Percentiles rank a stretch among this genome's conserved stretches.
These are phyloP conservation scores for Xylariaceae sp. DNA, from an alignment of 2,329 filamentous ascomycete species.

Conservation along the genomic window DNA sequence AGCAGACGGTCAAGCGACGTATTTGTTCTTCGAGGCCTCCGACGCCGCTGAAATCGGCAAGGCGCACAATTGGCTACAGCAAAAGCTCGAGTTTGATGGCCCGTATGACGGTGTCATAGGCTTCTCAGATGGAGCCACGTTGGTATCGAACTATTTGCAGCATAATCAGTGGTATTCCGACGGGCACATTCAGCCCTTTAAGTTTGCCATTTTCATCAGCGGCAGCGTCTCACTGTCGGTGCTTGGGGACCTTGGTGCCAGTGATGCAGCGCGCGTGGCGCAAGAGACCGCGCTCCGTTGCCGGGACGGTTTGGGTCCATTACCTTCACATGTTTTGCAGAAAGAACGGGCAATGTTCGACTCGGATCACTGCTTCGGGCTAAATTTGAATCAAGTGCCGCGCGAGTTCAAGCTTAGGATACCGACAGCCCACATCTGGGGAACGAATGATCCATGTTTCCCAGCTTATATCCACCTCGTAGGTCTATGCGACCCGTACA, in stretches of 20 bases:
- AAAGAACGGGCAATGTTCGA: constrained; percentile 28
- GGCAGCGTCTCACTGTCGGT: constrained; percentile 34
- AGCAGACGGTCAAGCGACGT: constrained; percentile 6
- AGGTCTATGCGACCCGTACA: constrained; percentile 32
- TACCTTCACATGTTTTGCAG: constrained; percentile 17
- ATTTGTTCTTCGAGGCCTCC: constrained; percentile 22
- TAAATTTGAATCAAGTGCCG: constrained; percentile 31
- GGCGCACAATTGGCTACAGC: constrained; percentile 36
- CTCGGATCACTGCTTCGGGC: constrained; percentile 33
- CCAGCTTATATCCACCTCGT: constrained; percentile 29
- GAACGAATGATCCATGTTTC: constrained; percentile 26
- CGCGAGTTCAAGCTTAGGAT: constrained; percentile 32
- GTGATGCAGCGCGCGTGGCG: constrained; percentile 32
- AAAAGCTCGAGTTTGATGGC: constrained; percentile 29
- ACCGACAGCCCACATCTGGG: constrained; percentile 32
- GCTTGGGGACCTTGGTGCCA: constrained; percentile 34
- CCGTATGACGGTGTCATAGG: constrained; percentile 31
- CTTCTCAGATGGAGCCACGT: constrained; percentile 34
- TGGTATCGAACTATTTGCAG: constrained; percentile 39
- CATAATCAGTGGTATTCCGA: constrained; percentile 35
- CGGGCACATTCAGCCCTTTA: constrained; percentile 34
- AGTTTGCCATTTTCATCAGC: constrained; percentile 40
- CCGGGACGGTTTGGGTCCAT: constrained; percentile 16
- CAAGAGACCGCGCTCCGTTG: constrained; percentile 23
- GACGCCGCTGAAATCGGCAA: constrained; percentile 31